phyloP scores from a whole-genome alignment of 306 rosid species.

The Purshia tridentata region DNA sequence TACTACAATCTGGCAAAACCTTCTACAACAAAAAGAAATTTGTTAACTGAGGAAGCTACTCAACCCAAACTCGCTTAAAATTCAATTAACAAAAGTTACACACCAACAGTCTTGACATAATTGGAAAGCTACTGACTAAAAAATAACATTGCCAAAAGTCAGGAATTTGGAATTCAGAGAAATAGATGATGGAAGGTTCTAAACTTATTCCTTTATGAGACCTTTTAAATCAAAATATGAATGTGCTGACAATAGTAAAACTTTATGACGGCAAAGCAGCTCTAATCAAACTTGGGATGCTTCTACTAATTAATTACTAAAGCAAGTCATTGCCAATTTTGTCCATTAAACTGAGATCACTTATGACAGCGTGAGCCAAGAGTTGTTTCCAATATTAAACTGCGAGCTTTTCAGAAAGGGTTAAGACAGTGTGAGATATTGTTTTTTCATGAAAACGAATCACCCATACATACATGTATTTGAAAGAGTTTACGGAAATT shows the following conservation, averaged over 20 bases:
- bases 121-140: not conserved
- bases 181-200: not conserved
- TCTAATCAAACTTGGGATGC: not conserved
- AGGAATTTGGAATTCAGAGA: not conserved
- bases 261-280: not conserved
- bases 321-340: not conserved
- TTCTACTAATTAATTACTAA: no score
- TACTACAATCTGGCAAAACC: conserved; percentile 22
- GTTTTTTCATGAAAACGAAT: not conserved
- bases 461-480: not conserved
- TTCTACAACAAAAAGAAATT: conserved; percentile 27
- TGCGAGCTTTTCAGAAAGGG: not conserved
- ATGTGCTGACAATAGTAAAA: not conserved
- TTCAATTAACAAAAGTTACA: not conserved
- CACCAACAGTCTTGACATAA: not conserved
- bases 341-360: not conserved
- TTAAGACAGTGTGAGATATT: not conserved
- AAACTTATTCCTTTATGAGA: not conserved
- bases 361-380: not conserved
- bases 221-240: not conserved
- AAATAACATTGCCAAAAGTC: not conserved
- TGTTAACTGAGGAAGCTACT: not conserved
- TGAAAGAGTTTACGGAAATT: not conserved
- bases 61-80: not conserved
- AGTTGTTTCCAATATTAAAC: not conserved